Evolutionary conservation across 768 basidiomycete species (phyloP), one percentile per base, ranked within the genome.

Genomic region (Tricholoma sp.): DNA sequence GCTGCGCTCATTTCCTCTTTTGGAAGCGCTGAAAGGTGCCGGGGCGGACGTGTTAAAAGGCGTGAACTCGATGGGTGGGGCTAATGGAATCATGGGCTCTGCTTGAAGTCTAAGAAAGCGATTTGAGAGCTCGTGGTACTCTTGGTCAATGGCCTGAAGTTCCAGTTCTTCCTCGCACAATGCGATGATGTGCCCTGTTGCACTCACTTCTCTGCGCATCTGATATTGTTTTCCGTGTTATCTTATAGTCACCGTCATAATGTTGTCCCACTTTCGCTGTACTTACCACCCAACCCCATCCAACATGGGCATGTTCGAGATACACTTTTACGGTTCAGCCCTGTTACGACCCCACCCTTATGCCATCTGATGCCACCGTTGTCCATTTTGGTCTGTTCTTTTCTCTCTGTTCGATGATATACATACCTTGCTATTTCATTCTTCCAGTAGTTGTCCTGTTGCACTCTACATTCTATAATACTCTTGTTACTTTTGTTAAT

Each of bases 41-140:
- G 53, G 57, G 18, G 24, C 52, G 22, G 57, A 55, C 18, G 39
- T 51, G 6, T 54, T 59, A 22, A 47, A 53, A 18, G 57, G 57
- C 16, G 58, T 59, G 8, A 59, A 37, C 10, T 55, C 54, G 0
- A 41, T 59, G 24, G 52, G 57, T 2, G 58, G 54, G 14, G 19
- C 18, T 14, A 37, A 24, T 37, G 50, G 14, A n/a, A n/a, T n/a
- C 27, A 53, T 54, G 3, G 58, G 58, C 16, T 32, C 54, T 14
- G 24, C 51, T 29, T 56, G 34, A 49, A 31, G 27, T n/a, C 24
- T 12, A 7, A 37, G 14, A 14, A 37, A 37, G 5, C 5, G 14
- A 37, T 16, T 37, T 4, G 14, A 37, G 35, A 37, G 14, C n/a
- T 18, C n/a, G 18, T 41, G 39, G n/a, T 41, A 41, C 16, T 18